Evolutionary conservation across 495 filamentous ascomycete species (phyloP).

Genomic region (Rhypophila decipiens): DNA sequence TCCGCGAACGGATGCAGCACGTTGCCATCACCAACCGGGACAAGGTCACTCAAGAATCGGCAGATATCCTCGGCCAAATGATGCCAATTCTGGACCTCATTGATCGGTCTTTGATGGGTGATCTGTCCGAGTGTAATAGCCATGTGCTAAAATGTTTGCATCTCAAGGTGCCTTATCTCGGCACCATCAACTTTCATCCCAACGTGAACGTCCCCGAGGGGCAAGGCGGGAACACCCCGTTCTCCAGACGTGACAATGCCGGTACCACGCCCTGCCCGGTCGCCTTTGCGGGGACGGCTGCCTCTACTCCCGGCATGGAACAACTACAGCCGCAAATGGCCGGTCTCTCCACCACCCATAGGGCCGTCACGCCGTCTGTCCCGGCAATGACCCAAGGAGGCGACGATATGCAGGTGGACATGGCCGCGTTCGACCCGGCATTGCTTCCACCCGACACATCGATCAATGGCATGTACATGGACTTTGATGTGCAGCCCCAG

Average conservation of each 20-base stretch:
- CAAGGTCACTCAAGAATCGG: slow-evolving; percentile 33
- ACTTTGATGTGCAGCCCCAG: slow-evolving; percentile 21
- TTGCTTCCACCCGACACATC: background rate
- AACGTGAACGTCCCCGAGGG: slow-evolving; percentile 6
- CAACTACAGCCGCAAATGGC: slow-evolving; percentile 2
- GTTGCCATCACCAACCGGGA: slow-evolving; percentile 29
- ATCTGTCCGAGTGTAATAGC: slow-evolving; percentile 2
- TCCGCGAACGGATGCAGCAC: slow-evolving; percentile 34
- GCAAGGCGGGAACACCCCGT: slow-evolving; percentile 1
- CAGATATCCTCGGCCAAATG: slow-evolving; percentile 35
- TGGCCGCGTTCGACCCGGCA: slow-evolving; percentile 3
- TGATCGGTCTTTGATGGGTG: slow-evolving; percentile 2
- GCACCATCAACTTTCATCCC: slow-evolving; percentile 40
- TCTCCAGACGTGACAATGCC: no score
- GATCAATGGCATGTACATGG: slow-evolving; percentile 25
- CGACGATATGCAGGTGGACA: background rate
- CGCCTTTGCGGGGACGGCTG: background rate
- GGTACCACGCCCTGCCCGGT: background rate
- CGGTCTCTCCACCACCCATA: background rate
- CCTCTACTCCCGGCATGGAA: background rate
- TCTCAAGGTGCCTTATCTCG: slow-evolving; percentile 42
- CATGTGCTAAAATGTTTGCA: slow-evolving; percentile 20
- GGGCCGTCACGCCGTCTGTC: background rate
- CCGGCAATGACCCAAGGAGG: background rate
- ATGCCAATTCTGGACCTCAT: slow-evolving; percentile 31